A percentile compares a stretch with the other conserved stretches of the same genome.
These are phyloP conservation scores for Xylariaceae sp. DNA, from an alignment of 2,329 filamentous ascomycete genomes.

Conservation along the genomic window DNA sequence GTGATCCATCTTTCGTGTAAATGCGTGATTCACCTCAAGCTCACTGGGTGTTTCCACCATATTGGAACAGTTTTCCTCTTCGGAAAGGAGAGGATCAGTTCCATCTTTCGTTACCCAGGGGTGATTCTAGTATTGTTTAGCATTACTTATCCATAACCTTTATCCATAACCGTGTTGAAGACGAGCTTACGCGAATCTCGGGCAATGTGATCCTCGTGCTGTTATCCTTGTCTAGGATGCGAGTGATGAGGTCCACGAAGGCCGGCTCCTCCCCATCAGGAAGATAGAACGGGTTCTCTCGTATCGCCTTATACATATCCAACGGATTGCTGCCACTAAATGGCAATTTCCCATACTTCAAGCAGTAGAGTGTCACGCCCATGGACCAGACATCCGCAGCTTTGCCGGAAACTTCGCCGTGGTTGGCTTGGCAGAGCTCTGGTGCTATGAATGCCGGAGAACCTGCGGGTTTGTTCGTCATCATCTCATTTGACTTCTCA, in stretches of 20 bases:
- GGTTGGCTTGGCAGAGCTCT: conserved; percentile 81
- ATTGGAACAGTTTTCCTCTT: conserved; percentile 80
- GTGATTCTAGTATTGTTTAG: conserved; percentile 60
- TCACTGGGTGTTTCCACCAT: conserved; percentile 81
- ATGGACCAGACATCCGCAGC: conserved; percentile 98
- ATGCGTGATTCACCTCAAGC: conserved; percentile 83
- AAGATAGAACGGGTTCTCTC: conserved; percentile 60
- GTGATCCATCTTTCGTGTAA: conserved; percentile 84
- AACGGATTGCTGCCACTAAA: conserved; percentile 76
- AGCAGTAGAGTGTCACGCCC: conserved; percentile 90
- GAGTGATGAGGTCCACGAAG: conserved; percentile 70
- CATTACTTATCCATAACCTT: conserved; percentile 5
- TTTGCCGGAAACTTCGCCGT: conserved; percentile 81
- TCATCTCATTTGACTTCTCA: conserved; percentile 78
- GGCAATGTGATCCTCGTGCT: conserved; percentile 77
- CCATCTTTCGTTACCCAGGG: conserved; percentile 87
- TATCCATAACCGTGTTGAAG: not conserved
- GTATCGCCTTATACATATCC: conserved; percentile 87
- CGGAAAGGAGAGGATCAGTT: conserved; percentile 70
- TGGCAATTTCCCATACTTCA: conserved; percentile 82
- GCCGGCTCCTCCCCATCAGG: conserved; percentile 60
- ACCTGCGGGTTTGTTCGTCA: conserved; percentile 85
- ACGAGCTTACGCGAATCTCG: conserved; percentile 65
- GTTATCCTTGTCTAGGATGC: conserved; percentile 80
- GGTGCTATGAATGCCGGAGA: conserved; percentile 93